Conservation (phyloP, 768 basidiomycete species). For the Agaricus subrufescens region DNA sequence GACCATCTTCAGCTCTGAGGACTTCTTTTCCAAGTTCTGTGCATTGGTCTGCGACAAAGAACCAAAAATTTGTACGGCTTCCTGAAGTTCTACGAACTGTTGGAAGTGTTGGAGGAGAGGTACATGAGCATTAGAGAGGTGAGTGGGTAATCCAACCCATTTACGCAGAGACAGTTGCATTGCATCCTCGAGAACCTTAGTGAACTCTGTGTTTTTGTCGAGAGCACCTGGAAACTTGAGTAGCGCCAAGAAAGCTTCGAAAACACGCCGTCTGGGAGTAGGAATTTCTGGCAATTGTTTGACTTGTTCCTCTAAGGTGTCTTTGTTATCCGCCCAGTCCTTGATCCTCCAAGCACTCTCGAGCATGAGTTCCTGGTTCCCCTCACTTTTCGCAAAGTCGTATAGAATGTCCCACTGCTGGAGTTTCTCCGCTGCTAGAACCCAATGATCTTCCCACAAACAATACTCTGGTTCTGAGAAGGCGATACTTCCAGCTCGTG, state of each 20-base stretch:
- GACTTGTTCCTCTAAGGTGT: constrained; percentile 77
- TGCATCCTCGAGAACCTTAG: constrained; percentile 85
- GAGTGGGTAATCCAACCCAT: constrained; percentile 86
- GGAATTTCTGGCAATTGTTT: constrained; percentile 76
- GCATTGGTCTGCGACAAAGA: constrained; percentile 83
- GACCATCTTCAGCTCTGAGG: constrained; percentile 92
- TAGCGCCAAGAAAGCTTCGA: constrained; percentile 90
- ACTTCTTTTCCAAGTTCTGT: constrained; percentile 90
- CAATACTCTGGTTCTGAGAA: constrained; percentile 96
- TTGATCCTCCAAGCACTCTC: constrained; percentile 94
- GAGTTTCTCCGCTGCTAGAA: constrained; percentile 89
- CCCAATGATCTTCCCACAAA: constrained; percentile 99
- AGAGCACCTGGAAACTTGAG: constrained; percentile 77
- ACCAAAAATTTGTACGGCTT: constrained; percentile 92
- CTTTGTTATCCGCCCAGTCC: constrained; percentile 85
- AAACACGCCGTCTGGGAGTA: constrained; percentile 95
- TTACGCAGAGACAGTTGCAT: constrained; percentile 96
- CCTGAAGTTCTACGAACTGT: constrained; percentile 96
- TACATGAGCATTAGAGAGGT: constrained; percentile 88
- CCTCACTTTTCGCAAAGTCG: constrained; percentile 85
- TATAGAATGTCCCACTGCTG: constrained; percentile 97
- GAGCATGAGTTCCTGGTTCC: constrained; percentile 86
- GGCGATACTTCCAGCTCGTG: constrained; percentile 74
- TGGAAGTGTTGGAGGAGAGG: constrained; percentile 97
- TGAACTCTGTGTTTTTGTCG: constrained; percentile 87